These are phyloP conservation scores for Aspergillus taichungensis DNA, from an alignment of 495 filamentous ascomycete species.

Conservation along the genomic window DNA sequence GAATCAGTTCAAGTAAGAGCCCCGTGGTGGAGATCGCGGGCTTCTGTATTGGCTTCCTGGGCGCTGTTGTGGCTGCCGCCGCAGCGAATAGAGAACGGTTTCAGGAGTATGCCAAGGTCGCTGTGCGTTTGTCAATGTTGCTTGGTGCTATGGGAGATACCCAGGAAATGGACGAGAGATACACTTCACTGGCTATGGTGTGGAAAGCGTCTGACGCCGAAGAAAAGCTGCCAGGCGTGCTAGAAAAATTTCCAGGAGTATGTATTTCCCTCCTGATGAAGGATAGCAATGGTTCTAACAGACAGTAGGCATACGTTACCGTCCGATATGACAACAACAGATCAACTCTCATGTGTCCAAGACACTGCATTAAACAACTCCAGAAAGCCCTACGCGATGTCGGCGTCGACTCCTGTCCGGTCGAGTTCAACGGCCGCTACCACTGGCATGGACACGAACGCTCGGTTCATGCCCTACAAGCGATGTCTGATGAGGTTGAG, in stretches of 20 bases:
- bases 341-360: conserved; percentile 15
- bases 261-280: conserved; percentile 18
- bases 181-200: conserved; percentile 13
- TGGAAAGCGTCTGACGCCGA: conserved; percentile 6
- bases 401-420: conserved; percentile 21
- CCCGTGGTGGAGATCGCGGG: conserved; percentile 28
- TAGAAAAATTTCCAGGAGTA: conserved; percentile 8
- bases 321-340: conserved; percentile 13
- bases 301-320: conserved; percentile 11
- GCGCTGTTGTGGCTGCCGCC: conserved; percentile 28
- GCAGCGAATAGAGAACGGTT: conserved; percentile 15
- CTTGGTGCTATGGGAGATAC: conserved; percentile 35
- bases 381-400: conserved; percentile 22
- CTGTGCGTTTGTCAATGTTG: conserved; percentile 29
- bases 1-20: not conserved
- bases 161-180: conserved; percentile 21
- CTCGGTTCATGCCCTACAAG: not conserved
- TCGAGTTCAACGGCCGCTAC: conserved; percentile 15
- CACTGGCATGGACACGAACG: conserved; percentile 11
- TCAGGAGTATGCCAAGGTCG: conserved; percentile 26
- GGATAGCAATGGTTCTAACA: too few relatives aligned
- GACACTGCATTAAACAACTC: not conserved
- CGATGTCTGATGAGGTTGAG: conserved; percentile 3
- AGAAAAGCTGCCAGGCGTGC: not conserved
- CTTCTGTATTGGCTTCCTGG: conserved; percentile 38